Conservation (phyloP, 2,329 filamentous ascomycete species). For the Aspergillus arachidicola region DNA sequence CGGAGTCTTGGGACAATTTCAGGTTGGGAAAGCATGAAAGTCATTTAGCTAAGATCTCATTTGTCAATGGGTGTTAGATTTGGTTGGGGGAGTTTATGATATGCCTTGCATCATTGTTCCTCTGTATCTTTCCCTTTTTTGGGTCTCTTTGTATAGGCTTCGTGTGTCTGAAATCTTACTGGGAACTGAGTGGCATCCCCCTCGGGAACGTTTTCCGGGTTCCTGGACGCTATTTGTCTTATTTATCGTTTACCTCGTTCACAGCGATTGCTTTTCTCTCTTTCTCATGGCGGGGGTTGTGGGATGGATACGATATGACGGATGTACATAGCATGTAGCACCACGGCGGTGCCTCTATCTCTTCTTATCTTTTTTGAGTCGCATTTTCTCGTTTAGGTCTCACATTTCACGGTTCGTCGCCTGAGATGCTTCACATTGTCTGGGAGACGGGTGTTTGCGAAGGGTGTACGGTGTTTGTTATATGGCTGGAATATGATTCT, state of each 20-base stretch:
- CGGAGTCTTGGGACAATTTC: conserved; percentile 75
- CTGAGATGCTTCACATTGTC: conserved; percentile 23
- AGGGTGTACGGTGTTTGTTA: conserved; percentile 37
- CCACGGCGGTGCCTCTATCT: conserved; percentile 14
- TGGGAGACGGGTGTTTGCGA: conserved; percentile 30
- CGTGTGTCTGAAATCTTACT: neutral
- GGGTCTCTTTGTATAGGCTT: conserved; percentile 20
- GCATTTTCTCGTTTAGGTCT: conserved; percentile 24
- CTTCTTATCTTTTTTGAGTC: conserved; percentile 22
- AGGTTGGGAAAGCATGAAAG: conserved; percentile 35
- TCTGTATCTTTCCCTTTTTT: conserved; percentile 7
- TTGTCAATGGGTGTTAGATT: conserved; percentile 16
- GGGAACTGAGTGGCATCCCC: neutral
- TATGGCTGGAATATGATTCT: conserved; percentile 33
- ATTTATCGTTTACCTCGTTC: conserved; percentile 5
- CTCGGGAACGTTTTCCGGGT: neutral
- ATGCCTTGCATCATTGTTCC: conserved; percentile 11
- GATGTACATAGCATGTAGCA: conserved; percentile 40
- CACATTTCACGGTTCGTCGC: conserved; percentile 25
- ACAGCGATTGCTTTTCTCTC: conserved; percentile 5
- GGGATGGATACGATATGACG: conserved; percentile 37
- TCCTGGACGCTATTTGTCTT: conserved; percentile 4
- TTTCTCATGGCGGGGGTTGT: conserved; percentile 14
- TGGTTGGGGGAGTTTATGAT: conserved; percentile 16
- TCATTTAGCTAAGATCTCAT: neutral